A percentile compares a stretch with the other conserved stretches of the same genome.
Conservation (phyloP, 352 stramenopile species). For the Globisporangium echinulatum region DNA sequence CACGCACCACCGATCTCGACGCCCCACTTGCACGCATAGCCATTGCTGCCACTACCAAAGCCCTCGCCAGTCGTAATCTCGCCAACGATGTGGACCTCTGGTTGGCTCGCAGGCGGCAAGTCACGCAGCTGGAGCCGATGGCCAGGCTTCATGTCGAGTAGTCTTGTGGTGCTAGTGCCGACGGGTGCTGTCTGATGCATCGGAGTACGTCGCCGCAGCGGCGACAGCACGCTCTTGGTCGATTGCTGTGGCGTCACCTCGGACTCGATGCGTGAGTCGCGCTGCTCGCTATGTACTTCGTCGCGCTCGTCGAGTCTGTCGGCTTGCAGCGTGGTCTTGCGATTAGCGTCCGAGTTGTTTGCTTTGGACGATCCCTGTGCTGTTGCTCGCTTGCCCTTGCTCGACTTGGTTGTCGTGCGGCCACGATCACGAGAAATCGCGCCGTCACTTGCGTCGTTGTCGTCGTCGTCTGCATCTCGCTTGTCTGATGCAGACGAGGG, state of each 20-base stretch:
- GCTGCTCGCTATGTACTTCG: too few species aligned
- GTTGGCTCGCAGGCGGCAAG: constrained; percentile 36
- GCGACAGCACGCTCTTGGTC: constrained; percentile 7
- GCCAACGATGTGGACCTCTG: constrained; percentile 64
- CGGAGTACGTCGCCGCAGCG: constrained; percentile 5
- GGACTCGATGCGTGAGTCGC: too few species aligned
- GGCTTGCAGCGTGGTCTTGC: not conserved
- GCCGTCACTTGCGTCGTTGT: not conserved
- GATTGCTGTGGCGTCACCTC: not conserved
- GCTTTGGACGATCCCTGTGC: not conserved
- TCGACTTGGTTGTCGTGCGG: not conserved
- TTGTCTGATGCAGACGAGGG: not conserved
- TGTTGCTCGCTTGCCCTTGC: not conserved
- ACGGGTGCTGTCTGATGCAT: not conserved
- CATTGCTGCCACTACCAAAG: constrained; percentile 25
- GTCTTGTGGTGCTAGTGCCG: not conserved
- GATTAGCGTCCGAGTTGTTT: not conserved
- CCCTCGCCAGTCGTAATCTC: constrained; percentile 54
- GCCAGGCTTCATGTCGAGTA: too few species aligned
- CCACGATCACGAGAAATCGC: too few species aligned
- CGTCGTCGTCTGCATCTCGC: not conserved
- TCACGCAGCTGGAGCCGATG: constrained; percentile 14
- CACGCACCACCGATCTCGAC: constrained; percentile 55
- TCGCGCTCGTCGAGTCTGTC: not conserved
- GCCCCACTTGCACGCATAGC: constrained; percentile 62